Evolutionary conservation across 164 flowering plant species (phyloP), one percentile per base, ranked within the genome.

Genomic region (Magnolia sinica): DNA sequence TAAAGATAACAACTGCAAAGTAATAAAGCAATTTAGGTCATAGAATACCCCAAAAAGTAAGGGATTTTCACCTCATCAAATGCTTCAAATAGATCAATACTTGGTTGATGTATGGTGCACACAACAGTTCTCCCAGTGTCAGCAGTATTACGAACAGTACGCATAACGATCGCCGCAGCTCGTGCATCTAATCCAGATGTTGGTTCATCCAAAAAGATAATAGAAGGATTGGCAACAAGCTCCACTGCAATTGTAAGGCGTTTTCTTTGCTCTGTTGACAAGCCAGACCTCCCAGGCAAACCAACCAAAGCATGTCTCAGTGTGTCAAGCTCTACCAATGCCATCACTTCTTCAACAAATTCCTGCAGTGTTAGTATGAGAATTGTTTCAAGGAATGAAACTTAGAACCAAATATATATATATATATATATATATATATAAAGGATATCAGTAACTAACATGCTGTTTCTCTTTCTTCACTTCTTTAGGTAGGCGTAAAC

Each of bases 181-280:
- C 98, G 81, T 64, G 98, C 98, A 92, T 95, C 98, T 71, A 93
- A 91, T 50, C 98, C 98, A 74, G 98, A 95, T 72, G 98, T 95
- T 50, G 98, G 98, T 83, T 95, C 98, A 82, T 95, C 98, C 98
- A 95, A 93, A 75, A 95, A 95, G 73, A 93, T 92, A 8, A 95
- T 95, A 22, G 98, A 91, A 69, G 98, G 98, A 84, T 95, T 95
- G 69, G 98, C 94, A 69, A 95, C 98, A 80, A 95, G 95, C 86
- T 95, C 98, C 64, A 95, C 98, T 8, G 98, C 98, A 70, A 95
- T 95, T 18, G 98, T 95, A 63, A 95, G 83, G 13, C 98, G 93
- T 77, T 95, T 95, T 76, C 98, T 87, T 81, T 95, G 98, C 81
- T 92, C 98, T 52, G 98, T 95, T 73, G 98, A 91, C 71, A 95